phyloP scores from a whole-genome alignment of 2,329 filamentous ascomycete genomes.

The Penicillium sp. region DNA sequence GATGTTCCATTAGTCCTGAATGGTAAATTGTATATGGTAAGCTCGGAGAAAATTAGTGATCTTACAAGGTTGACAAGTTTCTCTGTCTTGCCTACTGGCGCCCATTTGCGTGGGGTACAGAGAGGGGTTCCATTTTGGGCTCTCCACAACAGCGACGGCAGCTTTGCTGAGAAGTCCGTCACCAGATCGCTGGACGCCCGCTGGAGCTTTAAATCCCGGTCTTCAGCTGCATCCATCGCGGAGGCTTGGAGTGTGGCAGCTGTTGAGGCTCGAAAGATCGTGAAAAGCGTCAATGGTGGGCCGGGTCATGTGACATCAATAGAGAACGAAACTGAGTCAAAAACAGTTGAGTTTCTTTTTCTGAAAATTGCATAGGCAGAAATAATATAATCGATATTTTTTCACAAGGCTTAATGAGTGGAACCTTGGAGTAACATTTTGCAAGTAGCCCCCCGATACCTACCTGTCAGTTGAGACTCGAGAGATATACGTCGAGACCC shows the following conservation, averaged over 20 bases:
- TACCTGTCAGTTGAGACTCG: no score
- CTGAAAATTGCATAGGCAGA: no score
- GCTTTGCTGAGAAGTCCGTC: conserved; percentile 41
- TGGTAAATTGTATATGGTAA: conserved; percentile 3
- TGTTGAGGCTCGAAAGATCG: conserved; percentile 9
- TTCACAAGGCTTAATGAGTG: neutral
- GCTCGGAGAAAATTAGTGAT: neutral
- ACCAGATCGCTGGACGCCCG: conserved; percentile 46
- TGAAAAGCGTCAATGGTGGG: conserved; percentile 27
- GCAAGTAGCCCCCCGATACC: neutral
- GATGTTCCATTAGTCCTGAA: conserved; percentile 4
- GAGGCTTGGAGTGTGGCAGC: conserved; percentile 2
- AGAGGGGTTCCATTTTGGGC: conserved; percentile 20
- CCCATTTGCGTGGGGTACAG: conserved; percentile 40
- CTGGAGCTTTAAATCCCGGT: conserved; percentile 48
- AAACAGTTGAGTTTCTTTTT: neutral
- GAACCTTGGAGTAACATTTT: neutral
- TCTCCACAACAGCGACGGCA: conserved; percentile 45
- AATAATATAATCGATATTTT: neutral
- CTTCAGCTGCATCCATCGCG: conserved; percentile 46
- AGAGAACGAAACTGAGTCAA: neutral
- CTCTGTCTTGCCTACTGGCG: conserved; percentile 36
- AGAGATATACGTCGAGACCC: no score
- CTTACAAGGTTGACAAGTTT: conserved; percentile 43
- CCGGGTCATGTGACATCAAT: conserved; percentile 19